These are phyloP conservation scores for Lithocarpus polystachyus DNA, from an alignment of 306 rosid species.

Conservation along the genomic window DNA sequence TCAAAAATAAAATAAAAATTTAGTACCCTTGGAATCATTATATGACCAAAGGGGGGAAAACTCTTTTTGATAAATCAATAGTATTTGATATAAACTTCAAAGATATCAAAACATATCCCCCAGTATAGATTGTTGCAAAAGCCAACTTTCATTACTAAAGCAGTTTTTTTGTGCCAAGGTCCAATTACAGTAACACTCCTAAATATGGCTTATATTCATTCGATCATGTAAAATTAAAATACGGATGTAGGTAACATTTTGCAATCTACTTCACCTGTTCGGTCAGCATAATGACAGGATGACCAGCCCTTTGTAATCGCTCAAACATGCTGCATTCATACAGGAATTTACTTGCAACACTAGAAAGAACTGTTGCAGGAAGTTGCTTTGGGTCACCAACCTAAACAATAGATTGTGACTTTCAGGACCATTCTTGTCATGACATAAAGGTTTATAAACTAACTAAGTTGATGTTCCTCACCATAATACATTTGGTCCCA, in stretches of 20 bases:
- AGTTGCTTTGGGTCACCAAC: constrained; percentile 99
- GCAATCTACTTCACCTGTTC: constrained; percentile 60
- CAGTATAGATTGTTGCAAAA: not conserved
- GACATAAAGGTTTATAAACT: constrained; percentile 12
- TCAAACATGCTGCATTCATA: constrained; percentile 97
- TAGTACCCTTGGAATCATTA: no score
- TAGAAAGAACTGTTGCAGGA: constrained; percentile 95
- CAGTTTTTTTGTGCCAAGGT: not conserved
- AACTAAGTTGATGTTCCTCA: constrained; percentile 28
- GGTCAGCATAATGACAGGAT: constrained; percentile 86
- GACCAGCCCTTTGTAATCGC: constrained; percentile 93
- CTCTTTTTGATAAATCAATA: not conserved
- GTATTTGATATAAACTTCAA: not conserved
- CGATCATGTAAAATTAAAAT: not conserved
- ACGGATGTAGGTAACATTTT: not conserved
- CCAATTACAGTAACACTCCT: not conserved
- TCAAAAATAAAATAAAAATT: no score
- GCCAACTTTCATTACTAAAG: not conserved
- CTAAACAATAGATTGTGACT: constrained; percentile 38
- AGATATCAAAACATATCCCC: not conserved
- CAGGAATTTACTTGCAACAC: constrained; percentile 77
- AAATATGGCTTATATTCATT: not conserved
- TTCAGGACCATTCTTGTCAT: constrained; percentile 32
- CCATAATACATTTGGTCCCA: constrained; percentile 87
- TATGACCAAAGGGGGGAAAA: no score